Percentiles rank a stretch among this genome's conserved stretches.
Evolutionary conservation across 306 rosid species (phyloP).

Genomic region (Hippophae gyantsensis): DNA sequence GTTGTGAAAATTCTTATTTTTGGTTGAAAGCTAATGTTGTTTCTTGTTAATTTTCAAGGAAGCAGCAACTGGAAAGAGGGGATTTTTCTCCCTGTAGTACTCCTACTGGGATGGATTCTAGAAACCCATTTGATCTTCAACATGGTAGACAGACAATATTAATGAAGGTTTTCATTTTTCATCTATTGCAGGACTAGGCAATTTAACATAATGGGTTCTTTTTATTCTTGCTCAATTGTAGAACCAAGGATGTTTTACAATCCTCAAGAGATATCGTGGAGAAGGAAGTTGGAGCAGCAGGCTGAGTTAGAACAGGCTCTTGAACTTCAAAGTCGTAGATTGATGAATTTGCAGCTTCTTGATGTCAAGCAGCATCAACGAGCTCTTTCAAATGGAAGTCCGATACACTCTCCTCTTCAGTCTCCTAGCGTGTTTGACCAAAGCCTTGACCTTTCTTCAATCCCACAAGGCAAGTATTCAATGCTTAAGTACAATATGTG

Average conservation of each 20-base stretch:
- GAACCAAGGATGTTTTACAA: slow-evolving; percentile 78
- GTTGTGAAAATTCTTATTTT: slow-evolving; percentile 1
- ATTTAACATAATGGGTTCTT: not conserved
- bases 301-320: slow-evolving; percentile 84
- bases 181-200: not conserved
- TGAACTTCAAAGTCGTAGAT: slow-evolving; percentile 75
- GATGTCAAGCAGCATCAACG: slow-evolving; percentile 77
- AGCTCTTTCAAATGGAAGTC: slow-evolving; percentile 54
- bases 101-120: slow-evolving; percentile 68
- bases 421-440: slow-evolving; percentile 52
- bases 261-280: slow-evolving; percentile 74
- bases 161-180: too few relatives aligned
- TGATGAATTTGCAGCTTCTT: slow-evolving; percentile 84
- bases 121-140: slow-evolving; percentile 77
- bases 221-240: slow-evolving; percentile 5
- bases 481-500: too few relatives aligned
- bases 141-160: slow-evolving; percentile 41
- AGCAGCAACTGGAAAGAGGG: slow-evolving; percentile 65
- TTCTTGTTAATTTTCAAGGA: slow-evolving; percentile 32
- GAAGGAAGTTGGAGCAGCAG: slow-evolving; percentile 88
- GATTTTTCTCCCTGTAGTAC: slow-evolving; percentile 91
- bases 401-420: slow-evolving; percentile 60
- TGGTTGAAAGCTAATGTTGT: not conserved
- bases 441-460: slow-evolving; percentile 29
- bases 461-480: slow-evolving; percentile 10